A percentile compares a stretch with the other conserved stretches of the same genome.
Evolutionary conservation across 2,329 filamentous ascomycete genomes (phyloP).

Genomic region (Xylariaceae sp.): DNA sequence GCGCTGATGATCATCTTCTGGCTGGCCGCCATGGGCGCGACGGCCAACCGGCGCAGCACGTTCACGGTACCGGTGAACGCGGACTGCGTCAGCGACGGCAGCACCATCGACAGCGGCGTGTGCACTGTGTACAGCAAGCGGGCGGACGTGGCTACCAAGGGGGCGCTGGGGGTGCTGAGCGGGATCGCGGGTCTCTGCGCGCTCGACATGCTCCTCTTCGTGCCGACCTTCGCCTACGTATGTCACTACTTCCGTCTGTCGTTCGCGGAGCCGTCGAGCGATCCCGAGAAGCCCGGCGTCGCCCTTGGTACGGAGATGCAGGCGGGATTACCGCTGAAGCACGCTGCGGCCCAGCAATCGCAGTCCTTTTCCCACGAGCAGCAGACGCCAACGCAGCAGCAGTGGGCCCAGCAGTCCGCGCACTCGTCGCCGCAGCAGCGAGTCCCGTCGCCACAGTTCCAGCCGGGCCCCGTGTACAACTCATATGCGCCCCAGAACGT

Average conservation of each 20-base stretch:
- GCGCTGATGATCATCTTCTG: constrained; percentile 50
- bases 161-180: constrained; percentile 41
- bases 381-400: constrained; percentile 11
- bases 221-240: constrained; percentile 37
- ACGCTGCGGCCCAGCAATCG: constrained; percentile 13
- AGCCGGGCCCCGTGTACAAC: constrained; percentile 19
- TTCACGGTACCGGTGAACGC: constrained; percentile 40
- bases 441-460: constrained; percentile 13
- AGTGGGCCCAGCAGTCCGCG: constrained; percentile 21
- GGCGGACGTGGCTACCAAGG: constrained; percentile 40
- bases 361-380: constrained; percentile 26
- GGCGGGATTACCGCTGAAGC: constrained; percentile 11
- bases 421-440: constrained; percentile 11
- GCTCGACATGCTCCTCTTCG: constrained; percentile 39
- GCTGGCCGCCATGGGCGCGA: constrained; percentile 47
- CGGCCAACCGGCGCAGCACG: constrained; percentile 42
- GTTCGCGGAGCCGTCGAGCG: constrained; percentile 18
- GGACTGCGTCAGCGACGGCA: constrained; percentile 43
- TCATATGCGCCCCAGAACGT: constrained; percentile 25
- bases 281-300: constrained; percentile 30
- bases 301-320: constrained; percentile 16
- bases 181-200: constrained; percentile 49
- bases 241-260: constrained; percentile 38
- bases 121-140: constrained; percentile 39
- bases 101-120: constrained; percentile 42